Percentiles rank a stretch among this genome's conserved stretches.
These are phyloP conservation scores for Podospora appendiculata DNA, from an alignment of 495 filamentous ascomycete genomes.

Conservation along the genomic window DNA sequence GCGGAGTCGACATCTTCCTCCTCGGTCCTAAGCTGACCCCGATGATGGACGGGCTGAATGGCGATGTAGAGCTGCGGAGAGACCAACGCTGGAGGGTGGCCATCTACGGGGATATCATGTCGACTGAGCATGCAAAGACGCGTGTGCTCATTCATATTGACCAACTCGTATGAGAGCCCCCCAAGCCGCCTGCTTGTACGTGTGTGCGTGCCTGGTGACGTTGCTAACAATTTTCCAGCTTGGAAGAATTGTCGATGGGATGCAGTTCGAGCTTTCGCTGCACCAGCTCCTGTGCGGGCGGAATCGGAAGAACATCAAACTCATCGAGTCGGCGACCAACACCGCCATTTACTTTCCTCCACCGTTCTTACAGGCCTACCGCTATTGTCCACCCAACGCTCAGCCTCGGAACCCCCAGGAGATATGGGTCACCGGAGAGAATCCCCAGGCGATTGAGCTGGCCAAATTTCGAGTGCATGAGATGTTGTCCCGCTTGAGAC, in stretches of 20 bases:
- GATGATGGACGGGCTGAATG: slow-evolving; percentile 55
- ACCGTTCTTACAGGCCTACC: slow-evolving; percentile 80
- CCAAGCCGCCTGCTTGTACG: neutral
- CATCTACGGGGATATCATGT: slow-evolving; percentile 93
- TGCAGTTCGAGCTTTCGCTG: slow-evolving; percentile 76
- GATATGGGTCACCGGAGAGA: slow-evolving; percentile 89
- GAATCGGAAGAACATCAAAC: slow-evolving; percentile 90
- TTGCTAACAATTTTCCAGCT: slow-evolving; percentile 47
- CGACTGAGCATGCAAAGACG: slow-evolving; percentile 93
- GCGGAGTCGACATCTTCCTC: slow-evolving; percentile 93
- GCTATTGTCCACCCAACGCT: slow-evolving; percentile 75
- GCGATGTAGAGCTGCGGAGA: slow-evolving; percentile 40
- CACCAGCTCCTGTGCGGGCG: slow-evolving; percentile 88
- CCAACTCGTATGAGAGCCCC: slow-evolving; percentile 64
- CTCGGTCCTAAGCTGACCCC: slow-evolving; percentile 69
- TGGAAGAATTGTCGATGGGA: slow-evolving; percentile 72
- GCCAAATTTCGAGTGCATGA: slow-evolving; percentile 88
- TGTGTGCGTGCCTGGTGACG: slow-evolving; percentile 1
- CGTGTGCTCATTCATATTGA: slow-evolving; percentile 95
- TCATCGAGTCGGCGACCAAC: slow-evolving; percentile 86
- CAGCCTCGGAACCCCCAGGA: slow-evolving; percentile 75
- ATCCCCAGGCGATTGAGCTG: slow-evolving; percentile 64
- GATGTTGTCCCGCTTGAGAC: slow-evolving; percentile 62
- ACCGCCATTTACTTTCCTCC: slow-evolving; percentile 98
- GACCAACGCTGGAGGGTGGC: slow-evolving; percentile 83